These are phyloP conservation scores for Aegle marmelos DNA, from an alignment of 345 rosid genomes.

Conservation along the genomic window DNA sequence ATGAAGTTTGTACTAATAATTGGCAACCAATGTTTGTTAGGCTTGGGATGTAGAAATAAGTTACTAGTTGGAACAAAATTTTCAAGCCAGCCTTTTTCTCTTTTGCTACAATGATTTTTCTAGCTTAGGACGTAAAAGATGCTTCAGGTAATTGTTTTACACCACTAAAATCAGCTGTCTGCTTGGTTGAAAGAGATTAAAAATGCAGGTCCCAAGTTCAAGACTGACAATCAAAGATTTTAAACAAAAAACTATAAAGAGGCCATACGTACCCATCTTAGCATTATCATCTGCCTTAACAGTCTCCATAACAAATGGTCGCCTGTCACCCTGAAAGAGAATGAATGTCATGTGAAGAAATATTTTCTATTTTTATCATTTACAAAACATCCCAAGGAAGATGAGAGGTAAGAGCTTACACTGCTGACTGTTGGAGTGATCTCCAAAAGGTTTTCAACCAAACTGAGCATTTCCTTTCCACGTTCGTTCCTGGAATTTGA, in stretches of 20 bases:
- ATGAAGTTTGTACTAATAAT: neutral
- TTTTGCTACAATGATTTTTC: neutral
- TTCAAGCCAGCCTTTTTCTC: neutral
- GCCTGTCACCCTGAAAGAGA: slow-evolving; percentile 65
- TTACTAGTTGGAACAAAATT: neutral
- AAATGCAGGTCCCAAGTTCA: neutral
- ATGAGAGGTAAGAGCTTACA: slow-evolving; percentile 40
- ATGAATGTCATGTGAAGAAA: neutral
- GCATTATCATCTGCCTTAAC: slow-evolving; percentile 94
- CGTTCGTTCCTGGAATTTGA: slow-evolving; percentile 66
- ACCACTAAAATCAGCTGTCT: neutral
- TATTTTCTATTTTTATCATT: neutral
- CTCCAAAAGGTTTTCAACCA: slow-evolving; percentile 78
- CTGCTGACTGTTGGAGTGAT: slow-evolving; percentile 75
- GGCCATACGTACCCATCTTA: slow-evolving; percentile 60
- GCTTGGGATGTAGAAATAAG: neutral
- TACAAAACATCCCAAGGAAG: neutral
- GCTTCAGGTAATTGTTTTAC: neutral
- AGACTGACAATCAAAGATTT: neutral
- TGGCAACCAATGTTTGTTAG: neutral
- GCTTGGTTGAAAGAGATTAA: neutral
- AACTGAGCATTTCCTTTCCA: slow-evolving; percentile 83
- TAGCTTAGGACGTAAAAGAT: neutral
- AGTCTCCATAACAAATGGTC: slow-evolving; percentile 89
- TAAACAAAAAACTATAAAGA: slow-evolving; percentile 1